Percentiles rank a stretch among this genome's conserved stretches.
Conservation (phyloP, 2,329 filamentous ascomycete genomes). For the Fusarium beomiforme region DNA sequence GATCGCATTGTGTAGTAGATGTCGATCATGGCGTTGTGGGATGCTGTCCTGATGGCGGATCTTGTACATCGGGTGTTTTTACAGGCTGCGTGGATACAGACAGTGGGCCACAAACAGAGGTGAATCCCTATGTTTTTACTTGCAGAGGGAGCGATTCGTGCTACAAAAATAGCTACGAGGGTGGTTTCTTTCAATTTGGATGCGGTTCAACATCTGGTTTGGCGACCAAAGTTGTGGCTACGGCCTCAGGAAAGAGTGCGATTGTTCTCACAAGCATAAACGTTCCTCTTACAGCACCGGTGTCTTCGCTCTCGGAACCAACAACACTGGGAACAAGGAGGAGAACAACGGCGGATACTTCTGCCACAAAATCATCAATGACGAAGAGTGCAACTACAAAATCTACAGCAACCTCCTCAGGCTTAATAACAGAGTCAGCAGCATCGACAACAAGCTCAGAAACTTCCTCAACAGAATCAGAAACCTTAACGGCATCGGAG, state of each 20-base stretch:
- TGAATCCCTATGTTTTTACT: constrained; percentile 67
- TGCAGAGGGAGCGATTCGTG: constrained; percentile 63
- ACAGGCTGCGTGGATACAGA: constrained; percentile 66
- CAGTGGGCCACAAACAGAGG: constrained; percentile 59
- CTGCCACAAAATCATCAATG: constrained; percentile 10
- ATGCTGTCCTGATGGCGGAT: constrained; percentile 63
- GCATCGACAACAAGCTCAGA: constrained; percentile 5
- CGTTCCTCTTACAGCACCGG: constrained; percentile 53
- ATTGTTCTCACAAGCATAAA: constrained; percentile 52
- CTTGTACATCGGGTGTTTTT: constrained; percentile 65
- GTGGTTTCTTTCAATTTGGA: constrained; percentile 66
- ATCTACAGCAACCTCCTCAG: constrained; percentile 15
- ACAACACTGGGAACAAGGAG: constrained; percentile 52
- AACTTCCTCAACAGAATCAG: constrained; percentile 21
- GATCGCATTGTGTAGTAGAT: constrained; percentile 68
- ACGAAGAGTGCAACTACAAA: constrained; percentile 17
- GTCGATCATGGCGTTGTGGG: constrained; percentile 60
- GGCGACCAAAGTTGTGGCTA: constrained; percentile 59
- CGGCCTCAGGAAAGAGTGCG: constrained; percentile 53
- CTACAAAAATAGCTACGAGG: constrained; percentile 65
- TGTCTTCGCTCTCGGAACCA: constrained; percentile 52
- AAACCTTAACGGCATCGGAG: constrained; percentile 18
- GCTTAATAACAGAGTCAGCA: constrained; percentile 1
- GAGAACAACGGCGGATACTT: constrained; percentile 17
- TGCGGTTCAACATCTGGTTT: constrained; percentile 61